phyloP scores from a whole-genome alignment of 352 stramenopile genomes.

The Phytophthora citrophthora region DNA sequence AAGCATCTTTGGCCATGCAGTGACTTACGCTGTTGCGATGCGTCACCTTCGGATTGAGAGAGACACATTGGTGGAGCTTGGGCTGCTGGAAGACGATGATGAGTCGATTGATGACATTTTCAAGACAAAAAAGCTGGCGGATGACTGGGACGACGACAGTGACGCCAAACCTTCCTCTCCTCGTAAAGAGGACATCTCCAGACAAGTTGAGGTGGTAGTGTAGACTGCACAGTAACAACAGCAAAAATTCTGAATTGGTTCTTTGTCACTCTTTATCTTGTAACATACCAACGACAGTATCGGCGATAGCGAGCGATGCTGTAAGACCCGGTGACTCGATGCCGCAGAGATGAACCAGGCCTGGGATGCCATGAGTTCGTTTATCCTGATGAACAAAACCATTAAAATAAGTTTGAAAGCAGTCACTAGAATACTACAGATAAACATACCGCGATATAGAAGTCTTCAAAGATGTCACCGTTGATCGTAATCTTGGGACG shows the following conservation, averaged over 20 bases:
- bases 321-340: constrained; percentile 98
- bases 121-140: constrained; percentile 36
- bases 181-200: constrained; percentile 22
- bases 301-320: constrained; percentile 83
- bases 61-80: constrained; percentile 41
- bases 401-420: not conserved
- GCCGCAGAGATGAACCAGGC: constrained; percentile 93
- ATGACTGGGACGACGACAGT: constrained; percentile 28
- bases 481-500: constrained; percentile 93
- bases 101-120: constrained; percentile 36
- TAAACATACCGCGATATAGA: constrained; percentile 82
- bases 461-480: constrained; percentile 81
- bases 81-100: constrained; percentile 36
- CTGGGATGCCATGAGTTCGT: constrained; percentile 74
- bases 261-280: constrained; percentile 18
- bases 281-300: constrained; percentile 71
- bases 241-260: constrained; percentile 6
- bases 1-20: constrained; percentile 34
- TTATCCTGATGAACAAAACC: constrained; percentile 39
- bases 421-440: not conserved
- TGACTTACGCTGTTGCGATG: constrained; percentile 39
- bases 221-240: constrained; percentile 10
- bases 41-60: constrained; percentile 50
- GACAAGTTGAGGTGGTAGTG: constrained; percentile 23
- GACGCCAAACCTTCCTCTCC: constrained; percentile 13